Conservation (phyloP, 129 eudicot species). For the Oenanthe sinensis region DNA sequence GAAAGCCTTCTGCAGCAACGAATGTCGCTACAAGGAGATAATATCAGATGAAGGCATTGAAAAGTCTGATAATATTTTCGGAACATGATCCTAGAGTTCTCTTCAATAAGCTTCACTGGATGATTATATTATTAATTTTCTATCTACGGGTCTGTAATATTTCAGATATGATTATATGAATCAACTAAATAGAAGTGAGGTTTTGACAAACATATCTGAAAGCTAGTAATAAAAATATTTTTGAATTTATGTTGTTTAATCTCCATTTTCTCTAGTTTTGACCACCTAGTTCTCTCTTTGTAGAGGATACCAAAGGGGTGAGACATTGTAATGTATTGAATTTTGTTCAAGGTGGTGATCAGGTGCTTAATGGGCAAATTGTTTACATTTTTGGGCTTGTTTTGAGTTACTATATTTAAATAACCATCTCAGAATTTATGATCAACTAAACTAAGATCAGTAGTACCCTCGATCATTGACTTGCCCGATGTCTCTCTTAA, state of each 20-base stretch:
- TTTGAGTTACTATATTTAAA: background rate
- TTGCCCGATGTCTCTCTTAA: too few species aligned
- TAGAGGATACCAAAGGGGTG: background rate
- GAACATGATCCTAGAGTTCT: background rate
- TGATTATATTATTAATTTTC: background rate
- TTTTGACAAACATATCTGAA: constrained; percentile 5
- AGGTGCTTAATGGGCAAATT: constrained; percentile 1
- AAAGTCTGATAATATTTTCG: constrained; percentile 18
- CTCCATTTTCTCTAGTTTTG: constrained; percentile 5
- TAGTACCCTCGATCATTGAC: background rate
- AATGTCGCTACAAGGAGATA: constrained; percentile 48
- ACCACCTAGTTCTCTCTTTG: background rate
- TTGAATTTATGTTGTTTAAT: background rate
- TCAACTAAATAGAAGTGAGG: background rate
- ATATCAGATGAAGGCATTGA: constrained; percentile 34
- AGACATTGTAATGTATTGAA: background rate
- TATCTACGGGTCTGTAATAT: background rate
- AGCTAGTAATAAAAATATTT: constrained; percentile 9
- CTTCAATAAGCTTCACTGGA: background rate
- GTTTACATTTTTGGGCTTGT: background rate
- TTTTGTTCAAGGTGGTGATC: constrained; percentile 10
- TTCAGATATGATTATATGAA: background rate
- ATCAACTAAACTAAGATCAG: background rate
- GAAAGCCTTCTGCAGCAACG: constrained; percentile 76
- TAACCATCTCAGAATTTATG: background rate